These are phyloP conservation scores for Fragosphaeria purpurea DNA, from an alignment of 2,329 filamentous ascomycete genomes.

Conservation along the genomic window DNA sequence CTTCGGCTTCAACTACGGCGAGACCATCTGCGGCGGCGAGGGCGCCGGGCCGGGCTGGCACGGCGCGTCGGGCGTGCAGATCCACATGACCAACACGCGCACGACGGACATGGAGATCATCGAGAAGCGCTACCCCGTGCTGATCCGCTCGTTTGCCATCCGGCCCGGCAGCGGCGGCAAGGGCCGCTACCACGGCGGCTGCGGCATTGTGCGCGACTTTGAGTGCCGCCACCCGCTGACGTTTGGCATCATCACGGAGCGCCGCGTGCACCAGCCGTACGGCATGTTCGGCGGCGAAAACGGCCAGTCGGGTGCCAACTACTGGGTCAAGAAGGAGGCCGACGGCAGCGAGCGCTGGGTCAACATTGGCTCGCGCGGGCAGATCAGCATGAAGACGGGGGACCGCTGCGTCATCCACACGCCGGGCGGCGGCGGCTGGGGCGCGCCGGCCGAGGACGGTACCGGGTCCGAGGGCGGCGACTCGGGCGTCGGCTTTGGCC, in stretches of 20 bases:
- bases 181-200: slow-evolving; percentile 58
- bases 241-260: slow-evolving; percentile 67
- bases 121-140: slow-evolving; percentile 63
- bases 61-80: slow-evolving; percentile 66
- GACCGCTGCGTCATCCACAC: slow-evolving; percentile 72
- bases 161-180: slow-evolving; percentile 51
- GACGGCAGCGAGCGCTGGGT: slow-evolving; percentile 31
- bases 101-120: slow-evolving; percentile 75
- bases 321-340: slow-evolving; percentile 59
- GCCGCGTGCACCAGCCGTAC: slow-evolving; percentile 67
- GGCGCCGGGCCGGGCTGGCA: slow-evolving; percentile 65
- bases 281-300: slow-evolving; percentile 76
- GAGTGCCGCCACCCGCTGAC: slow-evolving; percentile 71
- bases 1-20: slow-evolving; percentile 70
- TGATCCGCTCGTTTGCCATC: slow-evolving; percentile 60
- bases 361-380: slow-evolving; percentile 70
- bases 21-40: slow-evolving; percentile 69
- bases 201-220: slow-evolving; percentile 68
- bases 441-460: slow-evolving; percentile 40
- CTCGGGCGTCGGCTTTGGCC: background rate
- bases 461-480: background rate
- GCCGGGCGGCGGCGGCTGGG: slow-evolving; percentile 72
- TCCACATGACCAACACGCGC: slow-evolving; percentile 76
- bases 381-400: slow-evolving; percentile 61
- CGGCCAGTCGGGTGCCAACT: slow-evolving; percentile 67